These are phyloP conservation scores for Calocybe gambosa DNA, from an alignment of 1,284 basidiomycete species.

Conservation along the genomic window DNA sequence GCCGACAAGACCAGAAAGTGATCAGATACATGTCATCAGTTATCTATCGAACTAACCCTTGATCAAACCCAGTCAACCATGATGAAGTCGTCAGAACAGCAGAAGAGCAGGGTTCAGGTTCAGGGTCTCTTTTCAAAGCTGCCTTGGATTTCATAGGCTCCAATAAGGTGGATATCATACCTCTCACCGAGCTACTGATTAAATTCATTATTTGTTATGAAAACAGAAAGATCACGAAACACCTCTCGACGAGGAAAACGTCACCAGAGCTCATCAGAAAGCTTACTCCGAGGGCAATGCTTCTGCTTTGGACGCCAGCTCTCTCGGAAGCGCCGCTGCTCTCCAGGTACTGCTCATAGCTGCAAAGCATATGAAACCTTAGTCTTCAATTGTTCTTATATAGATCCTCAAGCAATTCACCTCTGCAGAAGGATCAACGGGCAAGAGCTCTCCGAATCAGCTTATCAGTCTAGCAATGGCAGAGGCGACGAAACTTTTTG, in stretches of 20 bases:
- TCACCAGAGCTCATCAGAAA: slow-evolving; percentile 54
- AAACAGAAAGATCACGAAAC: slow-evolving; percentile 44
- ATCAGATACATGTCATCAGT: slow-evolving; percentile 13
- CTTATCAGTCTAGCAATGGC: slow-evolving; percentile 82
- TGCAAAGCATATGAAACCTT: neutral
- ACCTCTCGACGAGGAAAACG: slow-evolving; percentile 62
- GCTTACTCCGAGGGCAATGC: slow-evolving; percentile 52
- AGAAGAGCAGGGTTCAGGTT: slow-evolving; percentile 42
- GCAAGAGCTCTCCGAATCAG: slow-evolving; percentile 42
- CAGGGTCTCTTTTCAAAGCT: slow-evolving; percentile 42
- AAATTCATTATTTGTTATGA: neutral
- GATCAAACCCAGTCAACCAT: slow-evolving; percentile 55
- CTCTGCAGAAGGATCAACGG: slow-evolving; percentile 28
- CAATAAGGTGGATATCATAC: slow-evolving; percentile 37
- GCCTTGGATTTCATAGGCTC: slow-evolving; percentile 47
- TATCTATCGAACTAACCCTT: slow-evolving; percentile 16
- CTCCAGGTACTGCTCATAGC: slow-evolving; percentile 44
- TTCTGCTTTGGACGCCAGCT: slow-evolving; percentile 45
- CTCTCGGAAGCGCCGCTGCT: slow-evolving; percentile 72
- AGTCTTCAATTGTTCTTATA: neutral
- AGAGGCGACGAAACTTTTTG: slow-evolving; percentile 71
- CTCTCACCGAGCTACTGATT: neutral
- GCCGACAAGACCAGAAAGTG: slow-evolving; percentile 12
- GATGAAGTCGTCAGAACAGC: slow-evolving; percentile 51
- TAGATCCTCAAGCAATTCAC: slow-evolving; percentile 63